Evolutionary conservation across 2,329 filamentous ascomycete species (phyloP).

Genomic region (Ascochyta rabiei): DNA sequence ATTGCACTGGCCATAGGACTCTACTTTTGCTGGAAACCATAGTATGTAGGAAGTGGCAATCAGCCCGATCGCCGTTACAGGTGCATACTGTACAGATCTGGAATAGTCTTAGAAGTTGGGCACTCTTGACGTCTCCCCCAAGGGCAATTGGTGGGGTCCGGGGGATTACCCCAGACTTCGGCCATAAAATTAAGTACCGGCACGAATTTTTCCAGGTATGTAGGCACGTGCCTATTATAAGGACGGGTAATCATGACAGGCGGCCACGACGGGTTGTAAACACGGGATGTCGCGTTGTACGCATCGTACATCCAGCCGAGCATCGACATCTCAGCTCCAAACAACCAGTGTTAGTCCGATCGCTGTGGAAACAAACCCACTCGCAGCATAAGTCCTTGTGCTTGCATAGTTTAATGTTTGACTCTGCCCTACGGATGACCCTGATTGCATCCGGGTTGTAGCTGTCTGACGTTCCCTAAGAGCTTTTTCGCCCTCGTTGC

Average conservation of each 20-base stretch:
- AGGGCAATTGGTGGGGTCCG: background rate
- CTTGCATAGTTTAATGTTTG: background rate
- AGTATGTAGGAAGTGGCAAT: background rate
- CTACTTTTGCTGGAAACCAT: no score
- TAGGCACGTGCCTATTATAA: background rate
- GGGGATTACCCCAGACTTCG: constrained; percentile 4
- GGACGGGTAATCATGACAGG: background rate
- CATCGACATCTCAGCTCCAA: background rate
- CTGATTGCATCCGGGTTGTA: background rate
- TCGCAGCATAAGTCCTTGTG: background rate
- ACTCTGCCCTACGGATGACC: background rate
- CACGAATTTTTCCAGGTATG: background rate
- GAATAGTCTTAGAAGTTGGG: background rate
- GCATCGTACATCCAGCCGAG: constrained; percentile 3
- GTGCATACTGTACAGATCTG: background rate
- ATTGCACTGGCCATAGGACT: no score
- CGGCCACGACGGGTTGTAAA: background rate
- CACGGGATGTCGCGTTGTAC: constrained; percentile 5
- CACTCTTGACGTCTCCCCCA: background rate
- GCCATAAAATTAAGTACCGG: constrained; percentile 7
- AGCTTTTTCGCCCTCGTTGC: background rate
- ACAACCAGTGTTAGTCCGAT: background rate
- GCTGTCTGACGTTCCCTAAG: background rate
- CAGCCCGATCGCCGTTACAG: background rate
- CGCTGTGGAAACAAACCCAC: background rate